Evolutionary conservation across 805 yeast species (phyloP).

Genomic region (Ogataea pilisensis): DNA sequence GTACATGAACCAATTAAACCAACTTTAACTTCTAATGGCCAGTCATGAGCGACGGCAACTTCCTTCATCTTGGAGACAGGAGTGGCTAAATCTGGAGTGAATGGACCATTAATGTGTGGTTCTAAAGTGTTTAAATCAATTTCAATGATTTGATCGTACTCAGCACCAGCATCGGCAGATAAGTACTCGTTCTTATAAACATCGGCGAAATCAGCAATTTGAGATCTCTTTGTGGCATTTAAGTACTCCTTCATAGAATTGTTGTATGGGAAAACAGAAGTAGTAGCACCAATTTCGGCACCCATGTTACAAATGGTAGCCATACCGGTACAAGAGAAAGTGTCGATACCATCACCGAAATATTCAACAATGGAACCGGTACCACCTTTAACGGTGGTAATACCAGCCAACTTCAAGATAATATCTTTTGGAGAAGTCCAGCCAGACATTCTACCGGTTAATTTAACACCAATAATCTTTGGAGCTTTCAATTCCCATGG

Average conservation of each 20-base stretch:
- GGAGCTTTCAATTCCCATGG: constrained; percentile 99
- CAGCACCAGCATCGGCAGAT: constrained; percentile 81
- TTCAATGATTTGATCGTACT: constrained; percentile 90
- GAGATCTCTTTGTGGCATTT: constrained; percentile 76
- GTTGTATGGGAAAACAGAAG: constrained; percentile 93
- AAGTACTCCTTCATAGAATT: constrained; percentile 51
- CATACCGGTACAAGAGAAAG: constrained; percentile 96
- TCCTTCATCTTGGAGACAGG: constrained; percentile 79
- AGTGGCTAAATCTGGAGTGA: constrained; percentile 96
- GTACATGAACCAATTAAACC: constrained; percentile 98
- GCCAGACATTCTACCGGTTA: constrained; percentile 83
- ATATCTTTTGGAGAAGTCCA: constrained; percentile 99
- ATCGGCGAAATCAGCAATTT: constrained; percentile 74
- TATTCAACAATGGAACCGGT: constrained; percentile 96
- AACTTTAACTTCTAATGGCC: constrained; percentile 86
- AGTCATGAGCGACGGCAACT: constrained; percentile 64
- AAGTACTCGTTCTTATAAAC: constrained; percentile 46
- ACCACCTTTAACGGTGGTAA: constrained; percentile 94
- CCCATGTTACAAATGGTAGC: constrained; percentile 99
- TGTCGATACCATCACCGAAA: constrained; percentile 89
- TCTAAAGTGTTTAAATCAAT: constrained; percentile 82
- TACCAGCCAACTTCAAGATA: constrained; percentile 87
- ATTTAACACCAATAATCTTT: constrained; percentile 86
- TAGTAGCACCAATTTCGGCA: constrained; percentile 99
- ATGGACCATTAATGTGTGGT: constrained; percentile 97